Conservation (phyloP, 768 basidiomycete species). For the Amanita pallidorosea region DNA sequence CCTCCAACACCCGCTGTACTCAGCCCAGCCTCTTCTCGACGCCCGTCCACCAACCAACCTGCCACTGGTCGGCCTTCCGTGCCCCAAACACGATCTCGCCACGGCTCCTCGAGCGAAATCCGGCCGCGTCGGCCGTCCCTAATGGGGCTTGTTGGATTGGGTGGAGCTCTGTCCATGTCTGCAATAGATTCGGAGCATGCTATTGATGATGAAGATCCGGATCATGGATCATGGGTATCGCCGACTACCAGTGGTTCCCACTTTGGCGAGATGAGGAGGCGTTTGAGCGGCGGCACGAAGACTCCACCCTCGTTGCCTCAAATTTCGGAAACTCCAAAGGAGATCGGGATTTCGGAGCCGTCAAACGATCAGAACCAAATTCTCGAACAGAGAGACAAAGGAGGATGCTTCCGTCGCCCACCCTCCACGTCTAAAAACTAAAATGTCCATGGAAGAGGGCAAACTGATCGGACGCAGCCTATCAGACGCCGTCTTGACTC, state of each 20-base stretch:
- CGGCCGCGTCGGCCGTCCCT: slow-evolving; percentile 6
- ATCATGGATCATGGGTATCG: not conserved
- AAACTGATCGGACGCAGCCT: slow-evolving; percentile 27
- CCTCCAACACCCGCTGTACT: slow-evolving; percentile 47
- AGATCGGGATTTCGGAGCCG: not conserved
- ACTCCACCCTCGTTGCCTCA: slow-evolving; percentile 4
- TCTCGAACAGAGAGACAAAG: not conserved
- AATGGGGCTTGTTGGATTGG: slow-evolving; percentile 12
- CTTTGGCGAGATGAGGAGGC: not conserved
- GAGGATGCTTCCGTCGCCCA: not conserved
- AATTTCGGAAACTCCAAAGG: slow-evolving; percentile 1
- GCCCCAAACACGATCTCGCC: slow-evolving; percentile 8
- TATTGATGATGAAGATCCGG: slow-evolving; percentile 2
- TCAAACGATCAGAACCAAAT: not conserved
- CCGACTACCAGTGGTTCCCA: not conserved
- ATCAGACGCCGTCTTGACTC: slow-evolving; percentile 30
- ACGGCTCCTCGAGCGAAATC: slow-evolving; percentile 3
- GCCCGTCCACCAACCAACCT: slow-evolving; percentile 17
- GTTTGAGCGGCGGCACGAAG: slow-evolving; percentile 2
- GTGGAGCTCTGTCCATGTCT: slow-evolving; percentile 28
- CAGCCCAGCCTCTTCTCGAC: slow-evolving; percentile 37
- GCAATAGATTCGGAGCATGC: slow-evolving; percentile 10
- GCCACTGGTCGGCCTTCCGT: slow-evolving; percentile 14
- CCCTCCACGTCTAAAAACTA: not conserved
- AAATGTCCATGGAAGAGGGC: slow-evolving; percentile 19